Evolutionary conservation across 495 filamentous ascomycete genomes (phyloP).

Genomic region (Penicillium daleae): DNA sequence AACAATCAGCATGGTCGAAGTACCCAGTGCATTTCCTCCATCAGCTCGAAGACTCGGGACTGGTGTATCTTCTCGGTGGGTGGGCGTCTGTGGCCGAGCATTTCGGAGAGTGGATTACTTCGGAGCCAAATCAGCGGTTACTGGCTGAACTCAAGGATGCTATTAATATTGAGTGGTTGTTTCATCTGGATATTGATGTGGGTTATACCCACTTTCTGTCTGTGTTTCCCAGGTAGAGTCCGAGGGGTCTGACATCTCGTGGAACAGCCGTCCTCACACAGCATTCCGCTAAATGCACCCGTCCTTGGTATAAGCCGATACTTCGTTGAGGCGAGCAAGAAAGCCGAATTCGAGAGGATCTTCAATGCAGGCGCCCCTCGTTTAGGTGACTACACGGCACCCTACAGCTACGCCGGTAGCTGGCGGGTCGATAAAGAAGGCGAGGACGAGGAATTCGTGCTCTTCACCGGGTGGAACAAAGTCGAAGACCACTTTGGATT

Average conservation of each 20-base stretch:
- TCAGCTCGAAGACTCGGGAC: constrained; percentile 51
- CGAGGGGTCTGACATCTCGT: background rate
- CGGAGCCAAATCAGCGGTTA: constrained; percentile 43
- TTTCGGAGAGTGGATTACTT: constrained; percentile 48
- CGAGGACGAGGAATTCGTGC: constrained; percentile 52
- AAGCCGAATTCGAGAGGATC: constrained; percentile 39
- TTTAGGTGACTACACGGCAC: constrained; percentile 41
- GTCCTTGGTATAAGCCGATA: constrained; percentile 48
- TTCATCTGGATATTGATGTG: constrained; percentile 41
- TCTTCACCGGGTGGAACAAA: constrained; percentile 55
- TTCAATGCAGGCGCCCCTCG: constrained; percentile 36
- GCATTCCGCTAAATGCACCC: constrained; percentile 43
- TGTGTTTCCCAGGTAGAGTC: background rate
- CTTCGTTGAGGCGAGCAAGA: constrained; percentile 46
- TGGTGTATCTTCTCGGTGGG: constrained; percentile 52
- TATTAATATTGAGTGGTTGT: constrained; percentile 44
- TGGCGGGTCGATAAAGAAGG: constrained; percentile 53
- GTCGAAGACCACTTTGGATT: constrained; percentile 51
- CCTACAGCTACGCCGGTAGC: constrained; percentile 42
- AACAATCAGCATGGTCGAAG: constrained; percentile 41
- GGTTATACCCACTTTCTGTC: background rate
- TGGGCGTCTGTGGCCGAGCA: constrained; percentile 56
- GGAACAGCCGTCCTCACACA: constrained; percentile 12
- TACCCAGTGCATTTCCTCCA: constrained; percentile 40
- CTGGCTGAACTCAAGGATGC: constrained; percentile 46